Conservation (phyloP, 169 alveolate species). For the Plasmodium gaboni region DNA sequence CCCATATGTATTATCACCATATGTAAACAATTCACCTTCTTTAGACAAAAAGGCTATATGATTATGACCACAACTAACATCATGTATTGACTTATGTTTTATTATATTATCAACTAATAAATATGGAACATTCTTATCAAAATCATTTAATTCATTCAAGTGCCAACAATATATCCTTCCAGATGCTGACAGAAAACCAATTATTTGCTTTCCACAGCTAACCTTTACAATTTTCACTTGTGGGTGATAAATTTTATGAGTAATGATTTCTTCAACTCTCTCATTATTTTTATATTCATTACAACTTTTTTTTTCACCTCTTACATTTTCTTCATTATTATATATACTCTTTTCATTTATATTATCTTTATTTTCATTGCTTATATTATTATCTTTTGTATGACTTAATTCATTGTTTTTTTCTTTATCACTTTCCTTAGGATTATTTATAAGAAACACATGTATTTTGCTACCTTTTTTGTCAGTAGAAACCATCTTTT, state of each 20-base stretch:
- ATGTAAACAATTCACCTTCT: slow-evolving; percentile 64
- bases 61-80: slow-evolving; percentile 57
- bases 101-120: slow-evolving; percentile 15
- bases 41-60: slow-evolving; percentile 67
- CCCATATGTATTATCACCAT: slow-evolving; percentile 66
- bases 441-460: slow-evolving; percentile 56
- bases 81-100: slow-evolving; percentile 62
- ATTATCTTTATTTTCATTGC: not conserved
- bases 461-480: slow-evolving; percentile 56
- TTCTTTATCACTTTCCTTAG: slow-evolving; percentile 4
- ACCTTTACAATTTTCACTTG: slow-evolving; percentile 68
- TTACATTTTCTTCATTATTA: not conserved
- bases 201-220: slow-evolving; percentile 67
- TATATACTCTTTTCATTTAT: not conserved
- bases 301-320: not conserved
- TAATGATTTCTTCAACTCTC: slow-evolving; percentile 45
- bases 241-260: slow-evolving; percentile 60
- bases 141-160: slow-evolving; percentile 38
- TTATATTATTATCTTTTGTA: not conserved
- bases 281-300: not conserved
- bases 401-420: not conserved
- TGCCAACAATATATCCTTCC: slow-evolving; percentile 75
- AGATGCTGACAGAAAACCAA: slow-evolving; percentile 32
- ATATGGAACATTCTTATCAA: slow-evolving; percentile 67
- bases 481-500: slow-evolving; percentile 28